Conservation (phyloP, 192 early-diverging fungal species). For the Coemansia brasiliensis region DNA sequence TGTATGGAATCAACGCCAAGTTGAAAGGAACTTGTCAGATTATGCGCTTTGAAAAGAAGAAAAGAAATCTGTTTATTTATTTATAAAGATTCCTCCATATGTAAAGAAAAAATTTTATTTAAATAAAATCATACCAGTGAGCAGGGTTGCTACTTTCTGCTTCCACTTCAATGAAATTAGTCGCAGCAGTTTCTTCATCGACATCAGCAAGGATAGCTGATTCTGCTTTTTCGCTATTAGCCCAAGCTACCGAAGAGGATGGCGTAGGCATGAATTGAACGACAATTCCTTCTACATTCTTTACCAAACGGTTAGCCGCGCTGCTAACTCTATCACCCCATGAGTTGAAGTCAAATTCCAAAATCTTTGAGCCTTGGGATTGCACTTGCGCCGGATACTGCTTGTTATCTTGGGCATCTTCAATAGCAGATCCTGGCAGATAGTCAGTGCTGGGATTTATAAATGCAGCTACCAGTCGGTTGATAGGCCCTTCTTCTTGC, state of each 20-base stretch:
- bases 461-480: conserved; percentile 6
- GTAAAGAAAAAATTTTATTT: background rate
- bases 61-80: background rate
- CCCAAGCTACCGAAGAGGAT: background rate
- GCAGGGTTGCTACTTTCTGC: background rate
- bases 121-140: conserved; percentile 7
- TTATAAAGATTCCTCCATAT: no score
- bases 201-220: background rate
- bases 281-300: conserved; percentile 35
- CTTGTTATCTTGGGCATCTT: background rate
- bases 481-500: conserved; percentile 8
- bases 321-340: conserved; percentile 39
- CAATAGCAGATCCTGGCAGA: background rate
- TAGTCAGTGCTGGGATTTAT: background rate
- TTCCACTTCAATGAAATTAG: background rate
- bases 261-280: conserved; percentile 24
- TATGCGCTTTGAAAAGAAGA: no score
- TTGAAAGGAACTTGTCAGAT: no score
- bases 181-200: conserved; percentile 5
- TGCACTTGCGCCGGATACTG: background rate
- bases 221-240: background rate
- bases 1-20: background rate
- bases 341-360: conserved; percentile 36
- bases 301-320: conserved; percentile 31
- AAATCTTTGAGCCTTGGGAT: background rate